Base-by-base conservation (phyloP, 352 stramenopile species). In the Globisporangium alternatum region DNA sequence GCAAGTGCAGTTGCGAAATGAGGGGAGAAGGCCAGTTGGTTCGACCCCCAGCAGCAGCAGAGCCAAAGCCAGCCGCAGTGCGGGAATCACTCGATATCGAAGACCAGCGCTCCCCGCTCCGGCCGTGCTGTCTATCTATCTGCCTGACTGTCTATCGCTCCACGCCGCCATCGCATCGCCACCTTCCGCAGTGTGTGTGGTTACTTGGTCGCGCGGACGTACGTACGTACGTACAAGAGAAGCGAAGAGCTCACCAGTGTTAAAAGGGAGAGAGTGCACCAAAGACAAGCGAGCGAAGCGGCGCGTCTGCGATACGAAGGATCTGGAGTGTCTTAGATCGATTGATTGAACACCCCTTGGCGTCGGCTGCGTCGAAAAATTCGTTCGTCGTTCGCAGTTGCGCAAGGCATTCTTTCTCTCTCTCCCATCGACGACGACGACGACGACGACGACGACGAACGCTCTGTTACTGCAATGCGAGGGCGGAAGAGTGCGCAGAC, bases 211-310 rank as follows among this genome's bases (percentile, higher is more conserved):
- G 52, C 31, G 37, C 52, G 31, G 52, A 58, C 52, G 52, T 44
- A 57, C 30, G 12, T n/a, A 47, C 41, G 41, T 22, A 21, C 37
- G 25, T 43, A 12, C 49, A 41, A 41, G 35, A 15, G 7, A 41
- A 41, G 35, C 15, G 17, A 48, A 48, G 41, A 56, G 51, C 51
- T 56, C 28, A 43, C 22, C 51, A 9, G 51, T 13, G 31, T 30
- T 21, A 31, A 43, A 58, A 56, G 52, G 31, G 52, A 58, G 52
- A 58, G 52, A 58, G 52, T 4, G 8, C 28, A 30, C 30, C 17
- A 56, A 56, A 58, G 52, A 58, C 19, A 43, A 58, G 30, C 6
- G n/a, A 51, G 44, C 52, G 52, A 56, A 56, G 51, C 28, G 52
- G 6, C 52, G 19, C 35, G 25, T 56, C 15, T 56, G 30, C 17